Evolutionary conservation across 73 alveolate species (phyloP).

Genomic region (Stentor roeselii): DNA sequence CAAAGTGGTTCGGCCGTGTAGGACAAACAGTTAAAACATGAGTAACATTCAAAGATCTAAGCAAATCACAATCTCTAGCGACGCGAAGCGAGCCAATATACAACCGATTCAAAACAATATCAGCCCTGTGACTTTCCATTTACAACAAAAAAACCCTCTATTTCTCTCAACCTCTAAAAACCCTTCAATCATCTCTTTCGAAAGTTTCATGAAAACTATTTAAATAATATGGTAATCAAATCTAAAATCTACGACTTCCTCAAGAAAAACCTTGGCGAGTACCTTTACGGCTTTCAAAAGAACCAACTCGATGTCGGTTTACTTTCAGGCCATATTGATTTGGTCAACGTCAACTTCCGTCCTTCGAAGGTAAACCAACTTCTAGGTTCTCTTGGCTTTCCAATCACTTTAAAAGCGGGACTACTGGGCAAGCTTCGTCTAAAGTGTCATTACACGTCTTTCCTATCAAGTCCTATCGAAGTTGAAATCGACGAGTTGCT

Average conservation of each 20-base stretch:
- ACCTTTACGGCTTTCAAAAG: constrained; percentile 37
- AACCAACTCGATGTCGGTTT: constrained; percentile 33
- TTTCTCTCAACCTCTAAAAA: too few relatives aligned
- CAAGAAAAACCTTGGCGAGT: constrained; percentile 23
- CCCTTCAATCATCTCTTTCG: too few relatives aligned
- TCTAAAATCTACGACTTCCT: not conserved
- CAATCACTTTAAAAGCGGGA: constrained; percentile 38
- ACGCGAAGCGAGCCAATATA: constrained; percentile 34
- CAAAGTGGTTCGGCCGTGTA: not conserved
- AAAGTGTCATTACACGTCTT: not conserved
- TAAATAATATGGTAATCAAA: constrained; percentile 7
- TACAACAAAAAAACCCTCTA: too few relatives aligned
- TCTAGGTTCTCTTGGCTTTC: constrained; percentile 19
- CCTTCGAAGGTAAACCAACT: constrained; percentile 34
- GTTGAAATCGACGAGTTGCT: constrained; percentile 38
- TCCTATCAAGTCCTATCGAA: constrained; percentile 23
- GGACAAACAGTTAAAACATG: constrained; percentile 36
- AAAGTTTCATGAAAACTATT: too few relatives aligned
- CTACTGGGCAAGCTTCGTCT: constrained; percentile 23
- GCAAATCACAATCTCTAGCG: constrained; percentile 32
- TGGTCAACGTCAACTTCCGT: constrained; percentile 30
- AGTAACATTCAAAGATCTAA: constrained; percentile 25
- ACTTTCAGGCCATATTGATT: constrained; percentile 30
- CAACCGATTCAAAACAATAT: constrained; percentile 21
- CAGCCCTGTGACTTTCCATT: not conserved